A percentile compares a stretch with the other conserved stretches of the same genome.
These are phyloP conservation scores for Aspergillus pseudonomiae DNA, from an alignment of 2,329 filamentous ascomycete species.

Conservation along the genomic window DNA sequence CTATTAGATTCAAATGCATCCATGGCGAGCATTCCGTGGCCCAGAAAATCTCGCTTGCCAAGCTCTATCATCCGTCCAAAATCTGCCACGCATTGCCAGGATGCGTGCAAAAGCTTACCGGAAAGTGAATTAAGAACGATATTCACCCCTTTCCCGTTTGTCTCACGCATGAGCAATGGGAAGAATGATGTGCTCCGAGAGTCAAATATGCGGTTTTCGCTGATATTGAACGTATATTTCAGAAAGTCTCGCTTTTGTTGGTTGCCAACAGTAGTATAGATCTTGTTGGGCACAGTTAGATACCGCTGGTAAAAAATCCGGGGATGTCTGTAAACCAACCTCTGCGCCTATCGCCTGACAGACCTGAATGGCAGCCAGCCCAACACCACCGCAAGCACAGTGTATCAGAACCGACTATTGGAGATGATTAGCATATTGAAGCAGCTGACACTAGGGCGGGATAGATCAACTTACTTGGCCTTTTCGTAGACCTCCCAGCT, in stretches of 20 bases:
- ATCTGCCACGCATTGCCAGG: conserved; percentile 31
- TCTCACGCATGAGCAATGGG: conserved; percentile 12
- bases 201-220: conserved; percentile 22
- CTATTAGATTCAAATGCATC: conserved; percentile 16
- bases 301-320: conserved; percentile 19
- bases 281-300: too few species aligned
- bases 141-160: conserved; percentile 22
- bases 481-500: conserved; percentile 24
- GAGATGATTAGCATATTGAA: too few species aligned
- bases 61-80: conserved; percentile 30
- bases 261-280: too few species aligned
- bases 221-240: conserved; percentile 18
- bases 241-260: conserved; percentile 18
- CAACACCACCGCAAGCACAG: conserved; percentile 26
- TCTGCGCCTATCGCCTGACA: conserved; percentile 22
- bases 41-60: conserved; percentile 27
- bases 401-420: conserved; percentile 26
- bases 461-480: conserved; percentile 19
- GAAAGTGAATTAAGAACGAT: conserved; percentile 6
- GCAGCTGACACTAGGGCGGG: too few species aligned
- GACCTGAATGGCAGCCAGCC: conserved; percentile 25
- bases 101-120: conserved; percentile 23
- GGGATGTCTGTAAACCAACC: conserved; percentile 12
- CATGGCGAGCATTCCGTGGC: conserved; percentile 17
- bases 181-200: conserved; percentile 22